phyloP scores from a whole-genome alignment of 352 stramenopile species.

The Saprolegnia diclina region DNA sequence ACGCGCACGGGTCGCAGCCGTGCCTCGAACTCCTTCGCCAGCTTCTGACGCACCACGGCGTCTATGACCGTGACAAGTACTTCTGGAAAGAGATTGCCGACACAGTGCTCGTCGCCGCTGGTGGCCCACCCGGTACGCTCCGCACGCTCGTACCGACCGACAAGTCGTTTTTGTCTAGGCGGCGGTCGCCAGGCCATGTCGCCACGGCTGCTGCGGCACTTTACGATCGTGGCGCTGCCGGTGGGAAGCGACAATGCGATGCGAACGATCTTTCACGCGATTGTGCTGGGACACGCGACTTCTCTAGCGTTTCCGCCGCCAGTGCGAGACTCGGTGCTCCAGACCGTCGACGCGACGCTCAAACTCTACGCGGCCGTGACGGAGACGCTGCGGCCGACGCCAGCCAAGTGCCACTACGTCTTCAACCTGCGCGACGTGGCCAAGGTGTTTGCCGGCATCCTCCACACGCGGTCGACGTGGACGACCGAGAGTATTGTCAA shows the following conservation, averaged over 20 bases:
- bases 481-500: conserved; percentile 45
- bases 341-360: conserved; percentile 57
- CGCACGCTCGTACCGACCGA: conserved; percentile 14
- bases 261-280: conserved; percentile 85
- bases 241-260: conserved; percentile 68
- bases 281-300: conserved; percentile 61
- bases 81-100: conserved; percentile 77
- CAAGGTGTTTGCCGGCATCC: conserved; percentile 44
- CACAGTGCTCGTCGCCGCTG: conserved; percentile 57
- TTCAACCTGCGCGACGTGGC: conserved; percentile 79
- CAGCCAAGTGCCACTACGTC: conserved; percentile 75
- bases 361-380: conserved; percentile 54
- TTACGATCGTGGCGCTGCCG: conserved; percentile 66
- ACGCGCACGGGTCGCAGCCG: conserved; percentile 67
- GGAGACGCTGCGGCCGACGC: conserved; percentile 56
- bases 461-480: conserved; percentile 25
- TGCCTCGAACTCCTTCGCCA: conserved; percentile 73
- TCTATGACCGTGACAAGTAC: conserved; percentile 80
- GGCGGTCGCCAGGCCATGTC: conserved; percentile 53
- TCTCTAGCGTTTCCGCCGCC: conserved; percentile 35
- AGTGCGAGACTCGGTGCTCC: conserved; percentile 45
- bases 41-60: conserved; percentile 56
- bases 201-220: conserved; percentile 62
- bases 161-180: conserved; percentile 10
- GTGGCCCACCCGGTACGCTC: conserved; percentile 36